Conservation (phyloP, 768 basidiomycete species). For the Tulasnella sp. region DNA sequence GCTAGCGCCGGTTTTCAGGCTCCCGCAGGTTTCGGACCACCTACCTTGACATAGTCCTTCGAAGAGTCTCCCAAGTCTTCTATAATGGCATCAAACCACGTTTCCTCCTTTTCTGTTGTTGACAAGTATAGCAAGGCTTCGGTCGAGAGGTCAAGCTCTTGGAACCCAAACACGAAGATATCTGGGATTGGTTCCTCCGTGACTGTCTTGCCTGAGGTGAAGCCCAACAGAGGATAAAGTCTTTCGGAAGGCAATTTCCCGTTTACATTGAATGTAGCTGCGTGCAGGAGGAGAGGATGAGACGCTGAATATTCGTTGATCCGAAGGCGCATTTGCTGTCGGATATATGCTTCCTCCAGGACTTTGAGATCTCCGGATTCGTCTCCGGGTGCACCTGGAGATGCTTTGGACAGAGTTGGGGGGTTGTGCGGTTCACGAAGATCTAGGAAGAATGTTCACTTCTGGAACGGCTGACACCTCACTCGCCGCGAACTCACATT, state of each 20-base stretch:
- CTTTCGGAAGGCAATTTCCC: slow-evolving; percentile 65
- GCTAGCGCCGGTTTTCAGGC: background rate
- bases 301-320: slow-evolving; percentile 14
- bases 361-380: slow-evolving; percentile 45
- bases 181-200: slow-evolving; percentile 33
- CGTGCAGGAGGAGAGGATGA: slow-evolving; percentile 31
- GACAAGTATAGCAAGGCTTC: slow-evolving; percentile 61
- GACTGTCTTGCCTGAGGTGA: slow-evolving; percentile 12
- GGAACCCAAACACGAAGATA: slow-evolving; percentile 63
- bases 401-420: slow-evolving; percentile 38
- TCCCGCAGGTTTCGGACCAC: background rate
- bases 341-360: slow-evolving; percentile 57
- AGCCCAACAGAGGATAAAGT: slow-evolving; percentile 51
- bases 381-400: slow-evolving; percentile 51
- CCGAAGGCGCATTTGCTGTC: slow-evolving; percentile 21
- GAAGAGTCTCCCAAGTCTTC: slow-evolving; percentile 60
- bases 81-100: slow-evolving; percentile 55
- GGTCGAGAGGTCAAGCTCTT: slow-evolving; percentile 68
- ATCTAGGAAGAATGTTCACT: background rate
- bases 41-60: slow-evolving; percentile 54
- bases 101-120: slow-evolving; percentile 48
- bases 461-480: background rate
- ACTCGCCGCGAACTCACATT: background rate
- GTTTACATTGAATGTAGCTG: slow-evolving; percentile 81
- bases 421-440: background rate